Evolutionary conservation across 2,329 filamentous ascomycete species (phyloP), one percentile per base, ranked within the genome.

Genomic region (Stachybotrys elegans): DNA sequence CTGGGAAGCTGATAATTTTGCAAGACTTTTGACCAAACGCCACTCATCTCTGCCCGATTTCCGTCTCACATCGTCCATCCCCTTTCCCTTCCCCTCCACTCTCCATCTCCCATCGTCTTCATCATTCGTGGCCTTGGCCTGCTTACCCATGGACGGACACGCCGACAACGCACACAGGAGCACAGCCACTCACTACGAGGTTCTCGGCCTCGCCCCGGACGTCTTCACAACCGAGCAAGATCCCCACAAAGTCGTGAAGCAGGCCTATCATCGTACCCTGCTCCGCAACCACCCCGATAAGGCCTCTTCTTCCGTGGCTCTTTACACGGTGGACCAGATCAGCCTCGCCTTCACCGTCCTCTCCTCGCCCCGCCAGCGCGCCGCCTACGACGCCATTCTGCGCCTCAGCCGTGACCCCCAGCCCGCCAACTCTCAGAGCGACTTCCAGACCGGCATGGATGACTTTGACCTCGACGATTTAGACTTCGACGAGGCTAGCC

Each of bases 221-320:
- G 60, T 77, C 43, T 66, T 78, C 46, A 62, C 71, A 53, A 60
- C 67, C 46, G 58, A 68, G 43, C 53, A 63, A 47, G 67, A 72
- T 54, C 59, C 70, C 32, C 57, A 67, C 50, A 65, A 70, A 40
- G 65, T 77, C 41, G 67, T 85, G 48, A 84, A 81, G 57, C 72
- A 72, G 47, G 81, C 81, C 47, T 86, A 86, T 63, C 79, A 73
- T 59, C 73, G 77, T 43, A 79, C 82, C 19, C 73, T 86, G 25
- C 73, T 86, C 14, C 73, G 70, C 51, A 73, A 85, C 66, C 83
- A 86, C 62, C 83, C 83, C 3, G 81, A 84, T 66, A 83, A 84
- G 55, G 54, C 59, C 40, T 41, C 47, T 37, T 40, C 44, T 40
- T 36, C 51, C 37, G 47, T 40, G 21, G 36, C 43, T 19, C 22